Base-by-base conservation (phyloP, 2,329 filamentous ascomycete species). In the Onygena corvina region DNA sequence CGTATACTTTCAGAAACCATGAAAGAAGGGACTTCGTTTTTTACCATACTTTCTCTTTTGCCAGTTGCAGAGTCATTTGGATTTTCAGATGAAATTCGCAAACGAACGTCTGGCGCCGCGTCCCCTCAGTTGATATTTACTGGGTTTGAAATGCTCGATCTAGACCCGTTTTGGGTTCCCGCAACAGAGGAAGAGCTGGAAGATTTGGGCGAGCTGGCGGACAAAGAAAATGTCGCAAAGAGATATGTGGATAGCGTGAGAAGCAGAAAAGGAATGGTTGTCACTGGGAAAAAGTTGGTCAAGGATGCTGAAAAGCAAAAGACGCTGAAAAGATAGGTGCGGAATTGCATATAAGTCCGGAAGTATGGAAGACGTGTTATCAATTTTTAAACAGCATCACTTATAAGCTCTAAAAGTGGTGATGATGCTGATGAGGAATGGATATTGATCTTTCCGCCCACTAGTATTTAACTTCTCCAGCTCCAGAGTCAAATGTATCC, bases 161-260 rank as follows among this genome's bases (percentile, higher is more conserved):
- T 95, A 68, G 92, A 98, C 71, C 92, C 92, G 0, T 94, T 93
- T 71, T 98, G 92, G 92, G 88, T 94, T 42, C 92, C 92, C 1
- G 88, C 87, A 56, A 96, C 90, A 0, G 92, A 96, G 63, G 92
- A 96, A 64, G 87, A 98, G 61, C 69, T 98, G 47, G 92, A 98
- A 73, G 92, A 98, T 71, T 70, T 98, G 53, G 92, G 92, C 21
- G 90, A 96, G 72, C 72, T 90, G 63, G 92, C 86, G 3, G 92
- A 98, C 69, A 79, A 79, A 61, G 92, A 96, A 74, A 96, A 95
- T 68, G 86, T 96, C 46, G 92, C 92, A 20, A 94, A 93, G 77
- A 72, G 85, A 62, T 96, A 96, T 72, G 89, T 98, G 77, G 92
- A 98, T 69, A 73, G 77, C 31, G 90, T 98, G 34, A 74, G 92